Conservation (phyloP, 192 early-diverging fungal species). For the Backusella westeae region DNA sequence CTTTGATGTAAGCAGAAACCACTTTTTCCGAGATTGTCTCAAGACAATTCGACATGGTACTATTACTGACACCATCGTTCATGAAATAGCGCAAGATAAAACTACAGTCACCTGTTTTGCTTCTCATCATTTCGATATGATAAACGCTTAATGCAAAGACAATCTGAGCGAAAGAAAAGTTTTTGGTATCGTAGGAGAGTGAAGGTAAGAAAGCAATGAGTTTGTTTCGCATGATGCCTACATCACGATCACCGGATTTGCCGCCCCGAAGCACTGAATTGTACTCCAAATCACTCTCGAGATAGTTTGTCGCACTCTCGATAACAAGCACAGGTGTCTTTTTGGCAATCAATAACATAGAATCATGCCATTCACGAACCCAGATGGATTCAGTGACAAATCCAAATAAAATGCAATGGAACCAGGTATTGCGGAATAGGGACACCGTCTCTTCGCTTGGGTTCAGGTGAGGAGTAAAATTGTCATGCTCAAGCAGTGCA, state of each 20-base stretch:
- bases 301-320: constrained; percentile 62
- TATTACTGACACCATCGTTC: constrained; percentile 79
- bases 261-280: constrained; percentile 76
- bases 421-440: constrained; percentile 89
- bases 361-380: constrained; percentile 68
- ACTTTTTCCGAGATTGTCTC: constrained; percentile 70
- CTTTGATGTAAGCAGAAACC: constrained; percentile 43
- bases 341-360: constrained; percentile 69
- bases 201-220: constrained; percentile 55
- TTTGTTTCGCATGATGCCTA: constrained; percentile 51
- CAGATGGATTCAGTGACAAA: constrained; percentile 70
- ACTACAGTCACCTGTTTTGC: constrained; percentile 60
- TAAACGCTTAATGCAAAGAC: constrained; percentile 85
- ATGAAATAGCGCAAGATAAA: constrained; percentile 79
- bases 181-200: constrained; percentile 50
- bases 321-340: constrained; percentile 83
- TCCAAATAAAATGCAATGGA: constrained; percentile 78
- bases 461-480: constrained; percentile 54
- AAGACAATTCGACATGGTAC: constrained; percentile 67
- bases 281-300: constrained; percentile 85
- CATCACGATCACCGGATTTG: constrained; percentile 37
- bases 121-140: constrained; percentile 79
- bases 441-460: constrained; percentile 60
- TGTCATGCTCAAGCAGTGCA: constrained; percentile 55
- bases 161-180: constrained; percentile 65